These are phyloP conservation scores for Polytrichum formosum DNA, from an alignment of 225 moss, liverwort and hornwort species.

Conservation along the genomic window DNA sequence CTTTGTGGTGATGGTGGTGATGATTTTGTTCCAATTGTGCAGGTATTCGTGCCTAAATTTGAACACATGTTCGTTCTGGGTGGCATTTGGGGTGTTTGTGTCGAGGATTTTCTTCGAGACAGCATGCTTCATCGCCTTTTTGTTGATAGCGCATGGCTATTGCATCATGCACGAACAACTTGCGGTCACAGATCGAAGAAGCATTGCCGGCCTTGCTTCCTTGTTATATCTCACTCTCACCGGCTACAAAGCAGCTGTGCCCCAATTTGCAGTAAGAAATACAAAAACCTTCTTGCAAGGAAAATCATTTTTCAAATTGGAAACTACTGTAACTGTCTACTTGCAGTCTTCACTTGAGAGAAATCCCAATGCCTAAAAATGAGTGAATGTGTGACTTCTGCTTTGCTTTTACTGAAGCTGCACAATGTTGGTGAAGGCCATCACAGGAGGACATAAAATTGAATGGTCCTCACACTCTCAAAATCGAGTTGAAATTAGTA, in stretches of 20 bases:
- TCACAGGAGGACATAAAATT: too few relatives aligned
- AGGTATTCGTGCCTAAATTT: constrained; percentile 93
- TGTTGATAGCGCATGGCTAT: constrained; percentile 86
- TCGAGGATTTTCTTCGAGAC: constrained; percentile 90
- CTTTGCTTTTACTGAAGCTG: too few relatives aligned
- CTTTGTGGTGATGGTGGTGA: neutral
- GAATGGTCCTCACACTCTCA: too few relatives aligned
- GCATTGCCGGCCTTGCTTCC: constrained; percentile 78
- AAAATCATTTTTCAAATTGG: too few relatives aligned
- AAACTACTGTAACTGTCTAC: too few relatives aligned
- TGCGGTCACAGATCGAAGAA: constrained; percentile 66
- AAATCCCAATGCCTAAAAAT: too few relatives aligned
- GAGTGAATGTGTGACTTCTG: too few relatives aligned
- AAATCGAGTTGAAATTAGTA: too few relatives aligned
- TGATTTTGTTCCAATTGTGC: constrained; percentile 1
- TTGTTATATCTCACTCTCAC: constrained; percentile 86
- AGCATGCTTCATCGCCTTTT: constrained; percentile 75
- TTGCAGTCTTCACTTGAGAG: too few relatives aligned
- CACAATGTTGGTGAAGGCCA: too few relatives aligned
- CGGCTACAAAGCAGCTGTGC: constrained; percentile 90
- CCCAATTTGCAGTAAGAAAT: constrained; percentile 67
- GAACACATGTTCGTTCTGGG: constrained; percentile 92
- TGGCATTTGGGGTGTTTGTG: constrained; percentile 90
- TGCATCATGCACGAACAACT: constrained; percentile 91
- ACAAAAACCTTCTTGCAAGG: neutral